Conservation (phyloP, 495 filamentous ascomycete species). For the Penicillium silybi region DNA sequence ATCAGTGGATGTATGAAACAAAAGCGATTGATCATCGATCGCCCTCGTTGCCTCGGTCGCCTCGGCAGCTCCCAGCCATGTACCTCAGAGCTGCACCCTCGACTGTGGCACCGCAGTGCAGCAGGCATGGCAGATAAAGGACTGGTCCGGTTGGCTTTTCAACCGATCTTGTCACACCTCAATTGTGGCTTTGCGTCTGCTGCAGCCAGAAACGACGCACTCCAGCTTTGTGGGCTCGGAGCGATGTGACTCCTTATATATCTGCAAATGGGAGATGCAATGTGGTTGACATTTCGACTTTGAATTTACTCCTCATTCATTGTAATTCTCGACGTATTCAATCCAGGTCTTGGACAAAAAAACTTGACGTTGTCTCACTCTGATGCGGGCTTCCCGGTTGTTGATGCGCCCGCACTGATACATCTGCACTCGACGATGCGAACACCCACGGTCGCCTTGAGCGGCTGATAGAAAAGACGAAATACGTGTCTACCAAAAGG, state of each 20-base stretch:
- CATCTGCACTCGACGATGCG: neutral
- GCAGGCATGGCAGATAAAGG: constrained; percentile 12
- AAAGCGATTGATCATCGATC: neutral
- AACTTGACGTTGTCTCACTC: neutral
- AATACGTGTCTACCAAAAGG: too few species aligned
- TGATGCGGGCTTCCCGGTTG: neutral
- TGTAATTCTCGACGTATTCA: neutral
- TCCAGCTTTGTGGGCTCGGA: neutral
- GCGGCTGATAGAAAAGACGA: neutral
- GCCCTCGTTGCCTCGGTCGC: neutral
- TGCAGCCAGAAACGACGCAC: constrained; percentile 8
- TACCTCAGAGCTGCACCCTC: neutral
- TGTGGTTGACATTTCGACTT: neutral
- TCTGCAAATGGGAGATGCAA: neutral
- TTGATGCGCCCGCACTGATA: neutral
- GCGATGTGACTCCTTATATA: neutral
- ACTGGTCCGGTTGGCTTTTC: neutral
- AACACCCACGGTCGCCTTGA: neutral
- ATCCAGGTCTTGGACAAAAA: neutral
- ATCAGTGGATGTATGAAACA: neutral
- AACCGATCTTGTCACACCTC: neutral
- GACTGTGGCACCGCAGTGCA: constrained; percentile 16
- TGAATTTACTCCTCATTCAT: neutral
- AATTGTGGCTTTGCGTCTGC: neutral
- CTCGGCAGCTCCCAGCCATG: neutral